Percentiles rank a stretch among this genome's conserved stretches.
phyloP scores from a whole-genome alignment of 441 rosid species.

The Euphorbia corollata region DNA sequence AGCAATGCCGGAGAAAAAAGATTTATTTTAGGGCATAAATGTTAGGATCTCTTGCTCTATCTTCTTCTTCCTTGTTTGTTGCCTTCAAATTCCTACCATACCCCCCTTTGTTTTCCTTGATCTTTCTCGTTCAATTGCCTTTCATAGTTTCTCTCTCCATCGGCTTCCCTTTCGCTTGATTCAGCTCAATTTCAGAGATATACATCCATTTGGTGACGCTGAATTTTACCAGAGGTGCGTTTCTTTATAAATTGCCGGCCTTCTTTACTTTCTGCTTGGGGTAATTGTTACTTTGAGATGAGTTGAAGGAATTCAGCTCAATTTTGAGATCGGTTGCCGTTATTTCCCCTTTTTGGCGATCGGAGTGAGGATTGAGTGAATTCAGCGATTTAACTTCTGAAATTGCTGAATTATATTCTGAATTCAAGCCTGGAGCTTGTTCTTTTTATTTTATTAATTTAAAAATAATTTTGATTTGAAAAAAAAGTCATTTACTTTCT shows the following conservation, averaged over 20 bases:
- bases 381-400: slow-evolving; percentile 8
- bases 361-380: slow-evolving; percentile 24
- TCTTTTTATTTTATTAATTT: too few species aligned
- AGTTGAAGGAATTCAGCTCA: slow-evolving; percentile 12
- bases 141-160: slow-evolving; percentile 9
- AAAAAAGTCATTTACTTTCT: slow-evolving; percentile 6
- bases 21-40: slow-evolving; percentile 19
- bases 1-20: slow-evolving; percentile 34
- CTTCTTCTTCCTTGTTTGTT: slow-evolving; percentile 8
- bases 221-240: slow-evolving; percentile 32
- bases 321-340: slow-evolving; percentile 7
- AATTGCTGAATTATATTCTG: not conserved
- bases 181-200: slow-evolving; percentile 18
- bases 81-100: not conserved
- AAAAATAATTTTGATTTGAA: not conserved
- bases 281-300: slow-evolving; percentile 3
- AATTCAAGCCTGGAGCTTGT: slow-evolving; percentile 7
- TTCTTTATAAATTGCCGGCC: slow-evolving; percentile 15
- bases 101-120: slow-evolving; percentile 1
- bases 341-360: slow-evolving; percentile 10
- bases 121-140: slow-evolving; percentile 16
- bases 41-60: slow-evolving; percentile 36
- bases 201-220: slow-evolving; percentile 13
- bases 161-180: not conserved
- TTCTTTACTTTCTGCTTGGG: not conserved